Evolutionary conservation across 2,329 filamentous ascomycete species (phyloP).

Genomic region (Chaetothyriales sp.): DNA sequence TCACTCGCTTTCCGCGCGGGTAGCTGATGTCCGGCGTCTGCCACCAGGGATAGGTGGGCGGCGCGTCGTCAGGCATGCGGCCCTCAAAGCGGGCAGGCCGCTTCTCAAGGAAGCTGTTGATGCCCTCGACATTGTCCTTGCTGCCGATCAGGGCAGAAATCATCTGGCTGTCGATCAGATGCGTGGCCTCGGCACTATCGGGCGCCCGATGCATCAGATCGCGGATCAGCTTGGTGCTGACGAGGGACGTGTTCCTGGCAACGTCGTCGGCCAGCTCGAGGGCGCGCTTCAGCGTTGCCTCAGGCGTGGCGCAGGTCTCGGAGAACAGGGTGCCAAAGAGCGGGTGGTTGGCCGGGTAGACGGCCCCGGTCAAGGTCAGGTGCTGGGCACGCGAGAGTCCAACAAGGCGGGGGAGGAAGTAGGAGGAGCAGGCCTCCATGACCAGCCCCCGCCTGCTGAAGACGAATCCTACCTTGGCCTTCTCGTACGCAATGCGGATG

Average conservation of each 20-base stretch:
- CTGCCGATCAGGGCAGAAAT: conserved; percentile 27
- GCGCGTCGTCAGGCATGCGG: conserved; percentile 44
- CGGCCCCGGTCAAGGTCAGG: conserved; percentile 49
- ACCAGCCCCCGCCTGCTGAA: conserved; percentile 52
- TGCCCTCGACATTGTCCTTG: conserved; percentile 52
- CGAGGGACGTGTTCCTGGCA: conserved; percentile 47
- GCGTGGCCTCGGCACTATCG: conserved; percentile 49
- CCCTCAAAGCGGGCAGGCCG: conserved; percentile 46
- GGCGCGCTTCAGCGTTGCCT: conserved; percentile 48
- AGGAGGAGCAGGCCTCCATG: conserved; percentile 55
- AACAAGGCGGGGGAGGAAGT: conserved; percentile 53
- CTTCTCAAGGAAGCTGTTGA: conserved; percentile 56
- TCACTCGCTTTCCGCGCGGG: not conserved
- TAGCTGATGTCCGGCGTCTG: conserved; percentile 33
- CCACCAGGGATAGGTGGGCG: conserved; percentile 55
- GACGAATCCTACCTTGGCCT: conserved; percentile 56
- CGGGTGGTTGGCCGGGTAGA: conserved; percentile 37
- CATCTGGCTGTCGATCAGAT: conserved; percentile 45
- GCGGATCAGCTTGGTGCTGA: conserved; percentile 52
- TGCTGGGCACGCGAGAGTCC: conserved; percentile 49
- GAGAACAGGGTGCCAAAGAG: conserved; percentile 49
- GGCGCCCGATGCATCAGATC: conserved; percentile 49
- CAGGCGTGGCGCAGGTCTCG: conserved; percentile 43
- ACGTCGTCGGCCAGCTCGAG: conserved; percentile 53
- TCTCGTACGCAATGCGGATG: conserved; percentile 35